Base-by-base conservation (phyloP, 805 yeast genomes). In the Candida sanyiensis region DNA sequence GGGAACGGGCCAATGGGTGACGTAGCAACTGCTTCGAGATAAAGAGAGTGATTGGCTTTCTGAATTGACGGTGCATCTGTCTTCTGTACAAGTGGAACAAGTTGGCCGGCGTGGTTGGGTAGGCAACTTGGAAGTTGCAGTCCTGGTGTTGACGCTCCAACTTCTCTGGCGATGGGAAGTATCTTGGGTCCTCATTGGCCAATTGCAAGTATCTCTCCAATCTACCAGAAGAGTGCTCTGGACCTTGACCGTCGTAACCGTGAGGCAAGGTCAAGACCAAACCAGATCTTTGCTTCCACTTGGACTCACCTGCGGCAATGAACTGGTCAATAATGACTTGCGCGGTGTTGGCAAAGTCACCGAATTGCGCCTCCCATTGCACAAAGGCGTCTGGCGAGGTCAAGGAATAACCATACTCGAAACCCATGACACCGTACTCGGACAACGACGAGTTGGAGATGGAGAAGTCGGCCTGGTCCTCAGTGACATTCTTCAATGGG, bases 181-280 rank as follows among this genome's bases (percentile, higher is more conserved):
- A 67, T 68, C 97, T 83, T 57, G 86, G 87, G 64, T 93, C 98
- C 70, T 93, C 99, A 62, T 89, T 89, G 59, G 96, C 83, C 60
- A 93, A 68, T 71, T 86, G 96, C 66, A 93, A 74, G 70, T 88
- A 93, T 72, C 99, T 82, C 72, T 93, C 99, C 39, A 93, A 67
- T 75, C 97, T 83, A 57, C 95, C 97, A 41, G 96, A 85, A 20
- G 98, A 93, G 69, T 93, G 99, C 72, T 93, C 99, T 50, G 99
- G 97, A 58, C 99, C 99, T 72, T 93, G 98, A 51, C 99, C 99
- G 63, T 93, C 99, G 64, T 89, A 93, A 70, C 99, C 99, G 63
- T 93, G 99, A 42, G 99, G 99, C 66, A 93, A 75, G 4, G 97
- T 86, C 53, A 93, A 69, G 27, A 93, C 95, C 44, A 93, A 62